phyloP scores from a whole-genome alignment of 2,329 filamentous ascomycete species.

The Emergomyces pasteurianus region DNA sequence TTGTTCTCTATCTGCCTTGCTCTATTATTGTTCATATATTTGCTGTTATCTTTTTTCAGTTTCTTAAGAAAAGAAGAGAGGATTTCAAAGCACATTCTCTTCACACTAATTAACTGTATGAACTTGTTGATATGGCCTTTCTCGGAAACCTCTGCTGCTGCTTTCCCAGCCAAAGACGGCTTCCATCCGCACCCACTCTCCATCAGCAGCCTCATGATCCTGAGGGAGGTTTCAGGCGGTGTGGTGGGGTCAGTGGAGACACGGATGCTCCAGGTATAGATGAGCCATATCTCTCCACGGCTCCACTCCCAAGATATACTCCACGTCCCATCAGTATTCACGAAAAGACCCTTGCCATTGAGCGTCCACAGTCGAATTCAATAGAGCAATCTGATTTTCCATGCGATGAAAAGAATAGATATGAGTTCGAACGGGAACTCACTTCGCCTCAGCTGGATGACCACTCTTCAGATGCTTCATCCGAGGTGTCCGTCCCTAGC shows the following conservation, averaged over 20 bases:
- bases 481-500: constrained; percentile 30
- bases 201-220: not conserved
- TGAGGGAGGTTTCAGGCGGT: constrained; percentile 4
- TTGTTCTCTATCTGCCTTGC: not conserved
- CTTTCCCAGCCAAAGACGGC: constrained; percentile 8
- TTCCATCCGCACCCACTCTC: constrained; percentile 2
- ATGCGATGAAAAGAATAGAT: constrained; percentile 22
- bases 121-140: constrained; percentile 14
- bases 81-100: not conserved
- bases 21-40: not conserved
- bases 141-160: constrained; percentile 17
- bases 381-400: constrained; percentile 8
- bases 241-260: constrained; percentile 7
- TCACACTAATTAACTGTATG: not conserved
- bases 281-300: constrained; percentile 21
- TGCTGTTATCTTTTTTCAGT: not conserved
- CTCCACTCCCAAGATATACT: constrained; percentile 31
- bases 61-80: not conserved
- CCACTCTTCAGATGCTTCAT: constrained; percentile 27
- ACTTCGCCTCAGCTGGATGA: constrained; percentile 14
- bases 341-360: constrained; percentile 26
- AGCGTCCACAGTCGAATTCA: constrained; percentile 12
- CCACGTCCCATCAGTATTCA: constrained; percentile 26
- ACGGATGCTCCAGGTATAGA: constrained; percentile 9
- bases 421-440: constrained; percentile 13